Base-by-base conservation (phyloP, 805 yeast genomes). In the Isabelozyma pseudorhagii region DNA sequence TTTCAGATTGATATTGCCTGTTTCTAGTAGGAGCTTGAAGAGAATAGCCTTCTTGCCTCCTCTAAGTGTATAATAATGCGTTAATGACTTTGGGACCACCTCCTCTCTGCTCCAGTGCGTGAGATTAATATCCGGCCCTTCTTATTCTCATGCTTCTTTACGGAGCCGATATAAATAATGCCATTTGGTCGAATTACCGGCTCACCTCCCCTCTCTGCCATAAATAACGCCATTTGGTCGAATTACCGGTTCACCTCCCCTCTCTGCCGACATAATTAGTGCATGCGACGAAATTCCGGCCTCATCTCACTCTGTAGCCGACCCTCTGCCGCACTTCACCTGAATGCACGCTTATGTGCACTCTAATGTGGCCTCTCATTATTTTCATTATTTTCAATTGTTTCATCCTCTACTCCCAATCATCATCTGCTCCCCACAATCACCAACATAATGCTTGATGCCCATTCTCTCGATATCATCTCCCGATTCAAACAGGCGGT, bases 1-100 rank as follows among this genome's bases (percentile, higher is more conserved):
- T 0, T 93, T 78, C 64, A 79, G 97, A 54, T 74, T 94, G 58
- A 85, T 93, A 7, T 65, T 94, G 41, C 98, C 98, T 2, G 62
- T 94, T 14, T 83, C 87, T 3, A 83, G 81, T 21, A 82, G 74
- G 47, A 55, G 66, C 47, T 57, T 54, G 34, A 57, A 56, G 25
- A 66, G 94, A 50, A 73, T 87, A 1, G 80, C 83, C 0, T 86
- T 84, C 55, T 62, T 82, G 27, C 54, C 57, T 17, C 50, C 49
- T 39, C 25, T 39, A n/a, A 45, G 44, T 31, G 36, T 31, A 31
- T 31, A 31, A 21, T 21, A 21, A 21, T 21, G 25, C 25, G 25
- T 21, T 21, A 21, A 21, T 21, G 25, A 21, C 25, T 21, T 21
- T 21, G 25, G 25, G 25, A 21, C 25, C n/a, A 29, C 36, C 10